Evolutionary conservation across 2,329 filamentous ascomycete genomes (phyloP).

Genomic region (Blastomyces silverae): DNA sequence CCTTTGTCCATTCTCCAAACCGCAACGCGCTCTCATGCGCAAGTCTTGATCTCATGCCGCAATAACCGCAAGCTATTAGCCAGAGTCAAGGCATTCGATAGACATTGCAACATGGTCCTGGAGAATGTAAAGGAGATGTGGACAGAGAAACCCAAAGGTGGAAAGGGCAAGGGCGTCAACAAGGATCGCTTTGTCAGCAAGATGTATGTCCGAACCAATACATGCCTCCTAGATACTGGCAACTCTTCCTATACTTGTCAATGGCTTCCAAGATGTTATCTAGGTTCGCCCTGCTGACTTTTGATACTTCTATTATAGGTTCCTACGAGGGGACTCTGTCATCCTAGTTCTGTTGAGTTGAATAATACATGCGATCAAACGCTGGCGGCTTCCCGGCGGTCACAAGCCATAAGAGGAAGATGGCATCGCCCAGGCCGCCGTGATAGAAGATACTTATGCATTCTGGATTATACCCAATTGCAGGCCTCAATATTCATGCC

Average conservation of each 20-base stretch:
- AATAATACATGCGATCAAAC: slow-evolving; percentile 21
- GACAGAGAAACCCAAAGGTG: slow-evolving; percentile 85
- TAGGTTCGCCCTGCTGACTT: background rate
- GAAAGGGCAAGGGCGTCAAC: slow-evolving; percentile 91
- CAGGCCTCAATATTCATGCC: background rate
- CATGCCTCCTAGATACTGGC: background rate
- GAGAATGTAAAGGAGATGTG: slow-evolving; percentile 99
- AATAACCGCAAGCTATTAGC: slow-evolving; percentile 98
- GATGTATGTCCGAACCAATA: slow-evolving; percentile 56
- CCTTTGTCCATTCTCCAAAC: slow-evolving; percentile 93
- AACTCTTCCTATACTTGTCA: background rate
- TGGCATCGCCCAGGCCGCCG: slow-evolving; percentile 7
- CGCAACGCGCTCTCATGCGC: slow-evolving; percentile 85
- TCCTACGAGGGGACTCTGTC: slow-evolving; percentile 78
- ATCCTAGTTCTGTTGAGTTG: slow-evolving; percentile 79
- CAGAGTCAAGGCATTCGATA: slow-evolving; percentile 95
- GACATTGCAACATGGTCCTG: slow-evolving; percentile 98
- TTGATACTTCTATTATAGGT: slow-evolving; percentile 47
- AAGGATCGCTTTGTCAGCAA: slow-evolving; percentile 98
- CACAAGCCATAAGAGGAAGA: background rate
- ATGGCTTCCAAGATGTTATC: slow-evolving; percentile 10
- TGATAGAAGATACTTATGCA: slow-evolving; percentile 7
- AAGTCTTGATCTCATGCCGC: slow-evolving; percentile 93
- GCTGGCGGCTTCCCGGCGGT: background rate
- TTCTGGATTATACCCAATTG: slow-evolving; percentile 8